Evolutionary conservation across 257 asterid genomes (phyloP).

Genomic region (Leptodermis oblonga): DNA sequence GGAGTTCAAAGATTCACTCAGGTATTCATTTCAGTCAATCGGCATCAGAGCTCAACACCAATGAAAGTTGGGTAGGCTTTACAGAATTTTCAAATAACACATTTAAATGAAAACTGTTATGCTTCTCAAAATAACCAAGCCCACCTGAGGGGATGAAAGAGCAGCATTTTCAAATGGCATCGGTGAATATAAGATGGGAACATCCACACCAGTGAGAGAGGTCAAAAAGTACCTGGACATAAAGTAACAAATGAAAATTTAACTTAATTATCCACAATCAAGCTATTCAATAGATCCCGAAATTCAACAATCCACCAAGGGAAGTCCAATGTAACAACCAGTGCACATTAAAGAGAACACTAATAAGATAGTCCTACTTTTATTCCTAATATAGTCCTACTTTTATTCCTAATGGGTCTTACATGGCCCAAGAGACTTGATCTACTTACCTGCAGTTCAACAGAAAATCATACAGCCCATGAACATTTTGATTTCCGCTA

Average conservation of each 20-base stretch:
- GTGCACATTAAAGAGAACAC: not conserved
- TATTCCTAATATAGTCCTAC: not conserved
- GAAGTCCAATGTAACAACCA: not conserved
- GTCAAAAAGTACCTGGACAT: constrained; percentile 52
- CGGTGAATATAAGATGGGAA: constrained; percentile 82
- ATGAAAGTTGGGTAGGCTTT: not conserved
- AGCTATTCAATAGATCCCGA: too few species aligned
- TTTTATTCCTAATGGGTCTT: not conserved
- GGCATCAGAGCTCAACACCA: not conserved
- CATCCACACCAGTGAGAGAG: constrained; percentile 76
- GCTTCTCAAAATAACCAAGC: constrained; percentile 15
- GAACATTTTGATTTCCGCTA: constrained; percentile 63
- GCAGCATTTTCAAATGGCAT: constrained; percentile 81
- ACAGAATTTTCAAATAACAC: not conserved
- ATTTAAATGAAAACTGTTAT: not conserved
- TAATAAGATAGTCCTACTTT: not conserved
- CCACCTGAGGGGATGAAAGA: constrained; percentile 81
- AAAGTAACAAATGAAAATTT: too few species aligned
- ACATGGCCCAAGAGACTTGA: not conserved
- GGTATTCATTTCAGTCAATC: constrained; percentile 10
- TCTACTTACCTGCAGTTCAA: constrained; percentile 68
- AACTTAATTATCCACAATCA: too few species aligned
- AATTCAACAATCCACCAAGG: constrained; percentile 51
- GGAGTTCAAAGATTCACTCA: not conserved
- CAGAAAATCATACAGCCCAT: constrained; percentile 71